phyloP scores from a whole-genome alignment of 441 rosid genomes.

The Iberis amara region DNA sequence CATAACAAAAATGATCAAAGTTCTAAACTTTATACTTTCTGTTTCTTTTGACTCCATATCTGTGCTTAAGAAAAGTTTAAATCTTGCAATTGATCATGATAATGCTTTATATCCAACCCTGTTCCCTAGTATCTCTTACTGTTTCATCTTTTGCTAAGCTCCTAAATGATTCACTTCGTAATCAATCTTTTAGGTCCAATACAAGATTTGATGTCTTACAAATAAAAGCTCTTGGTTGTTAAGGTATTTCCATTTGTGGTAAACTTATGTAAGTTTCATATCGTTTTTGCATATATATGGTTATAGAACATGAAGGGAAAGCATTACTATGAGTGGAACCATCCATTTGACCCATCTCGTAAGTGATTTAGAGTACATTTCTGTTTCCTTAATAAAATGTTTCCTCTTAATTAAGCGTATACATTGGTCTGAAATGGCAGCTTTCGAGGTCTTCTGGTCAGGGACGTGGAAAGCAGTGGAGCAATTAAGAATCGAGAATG shows the following conservation, averaged over 20 bases:
- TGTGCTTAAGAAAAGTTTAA: not conserved
- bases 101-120: too few species aligned
- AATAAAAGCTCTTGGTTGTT: too few species aligned
- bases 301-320: slow-evolving; percentile 65
- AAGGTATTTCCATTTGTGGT: not conserved
- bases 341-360: slow-evolving; percentile 52
- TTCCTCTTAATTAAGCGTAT: not conserved
- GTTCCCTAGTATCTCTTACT: too few species aligned
- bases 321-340: slow-evolving; percentile 42
- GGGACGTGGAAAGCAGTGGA: slow-evolving; percentile 72
- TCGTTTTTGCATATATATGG: too few species aligned
- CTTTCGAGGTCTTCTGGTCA: slow-evolving; percentile 61
- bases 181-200: too few species aligned
- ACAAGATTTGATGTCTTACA: too few species aligned
- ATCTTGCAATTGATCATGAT: not conserved
- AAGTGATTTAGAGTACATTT: slow-evolving; percentile 26
- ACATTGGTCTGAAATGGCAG: slow-evolving; percentile 33
- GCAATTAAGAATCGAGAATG: slow-evolving; percentile 45
- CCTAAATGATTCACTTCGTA: not conserved
- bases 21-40: not conserved
- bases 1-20: not conserved
- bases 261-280: not conserved
- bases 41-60: not conserved
- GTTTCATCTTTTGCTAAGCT: too few species aligned
- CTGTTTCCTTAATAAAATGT: not conserved